These are phyloP conservation scores for Neopestalotiopsis sp. DNA, from an alignment of 2,329 filamentous ascomycete genomes.

Conservation along the genomic window DNA sequence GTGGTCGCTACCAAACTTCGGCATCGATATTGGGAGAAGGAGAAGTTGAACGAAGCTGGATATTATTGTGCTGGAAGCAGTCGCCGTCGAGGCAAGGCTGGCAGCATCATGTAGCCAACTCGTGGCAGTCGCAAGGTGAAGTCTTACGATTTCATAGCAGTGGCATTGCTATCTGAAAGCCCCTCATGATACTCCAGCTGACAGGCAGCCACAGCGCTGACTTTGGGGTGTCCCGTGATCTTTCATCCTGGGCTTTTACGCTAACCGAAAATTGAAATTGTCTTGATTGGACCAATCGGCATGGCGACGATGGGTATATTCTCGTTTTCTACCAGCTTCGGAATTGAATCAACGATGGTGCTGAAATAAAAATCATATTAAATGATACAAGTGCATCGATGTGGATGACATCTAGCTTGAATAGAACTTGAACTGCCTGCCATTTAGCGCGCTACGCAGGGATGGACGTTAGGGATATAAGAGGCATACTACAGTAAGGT, in stretches of 20 bases:
- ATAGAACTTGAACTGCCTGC: too few relatives aligned
- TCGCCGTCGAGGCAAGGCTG: neutral
- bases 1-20: neutral
- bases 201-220: neutral
- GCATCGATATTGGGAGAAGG: neutral
- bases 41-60: neutral
- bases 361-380: neutral
- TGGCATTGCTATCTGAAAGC: neutral
- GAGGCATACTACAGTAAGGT: too few relatives aligned
- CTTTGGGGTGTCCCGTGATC: too few relatives aligned
- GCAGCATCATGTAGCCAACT: neutral
- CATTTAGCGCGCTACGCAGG: too few relatives aligned
- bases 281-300: neutral
- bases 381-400: neutral
- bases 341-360: neutral
- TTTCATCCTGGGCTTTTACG: neutral
- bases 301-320: neutral
- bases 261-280: neutral
- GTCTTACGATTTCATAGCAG: neutral
- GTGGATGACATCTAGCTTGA: neutral
- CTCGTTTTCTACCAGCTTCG: neutral
- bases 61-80: neutral
- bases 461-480: neutral
- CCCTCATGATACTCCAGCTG: neutral
- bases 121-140: neutral